Evolutionary conservation across 148 eudicot species (phyloP).

Genomic region (Chenopodium quinoa): DNA sequence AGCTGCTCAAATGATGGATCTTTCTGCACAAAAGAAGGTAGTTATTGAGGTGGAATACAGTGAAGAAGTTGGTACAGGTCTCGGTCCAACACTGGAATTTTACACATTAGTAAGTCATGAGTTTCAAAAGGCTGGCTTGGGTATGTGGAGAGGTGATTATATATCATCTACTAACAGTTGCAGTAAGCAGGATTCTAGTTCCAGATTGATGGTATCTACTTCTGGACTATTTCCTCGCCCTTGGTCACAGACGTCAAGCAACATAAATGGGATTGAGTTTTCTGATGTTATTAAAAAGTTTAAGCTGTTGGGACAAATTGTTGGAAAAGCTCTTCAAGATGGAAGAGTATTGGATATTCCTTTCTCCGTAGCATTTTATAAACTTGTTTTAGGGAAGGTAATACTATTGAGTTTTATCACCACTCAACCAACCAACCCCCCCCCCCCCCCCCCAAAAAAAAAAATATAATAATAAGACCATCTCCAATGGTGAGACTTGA

Average conservation of each 20-base stretch:
- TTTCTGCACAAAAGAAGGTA: slow-evolving; percentile 61
- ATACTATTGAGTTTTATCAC: not conserved
- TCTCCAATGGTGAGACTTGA: too few relatives aligned
- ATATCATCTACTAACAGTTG: slow-evolving; percentile 29
- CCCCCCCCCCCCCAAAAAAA: too few relatives aligned
- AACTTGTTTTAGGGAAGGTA: slow-evolving; percentile 90
- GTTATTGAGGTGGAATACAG: slow-evolving; percentile 79
- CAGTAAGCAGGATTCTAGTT: slow-evolving; percentile 34
- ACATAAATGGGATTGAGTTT: slow-evolving; percentile 41
- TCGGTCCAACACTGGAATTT: slow-evolving; percentile 95
- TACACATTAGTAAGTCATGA: slow-evolving; percentile 80
- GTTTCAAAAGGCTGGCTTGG: slow-evolving; percentile 70
- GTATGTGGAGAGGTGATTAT: slow-evolving; percentile 88
- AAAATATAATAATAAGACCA: too few relatives aligned
- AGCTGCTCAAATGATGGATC: slow-evolving; percentile 81
- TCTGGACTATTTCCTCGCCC: slow-evolving; percentile 92
- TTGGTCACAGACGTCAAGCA: slow-evolving; percentile 56
- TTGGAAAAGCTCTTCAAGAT: slow-evolving; percentile 89
- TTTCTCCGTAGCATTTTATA: slow-evolving; percentile 82
- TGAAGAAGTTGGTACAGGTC: slow-evolving; percentile 98
- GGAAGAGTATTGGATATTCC: slow-evolving; percentile 94
- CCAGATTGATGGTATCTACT: slow-evolving; percentile 31
- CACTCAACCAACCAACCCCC: not conserved
- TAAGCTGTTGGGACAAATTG: slow-evolving; percentile 68
- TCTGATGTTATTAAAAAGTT: slow-evolving; percentile 69